Evolutionary conservation across 2,329 filamentous ascomycete genomes (phyloP), one percentile per base, ranked within the genome.

Genomic region (Penicillium sp.): DNA sequence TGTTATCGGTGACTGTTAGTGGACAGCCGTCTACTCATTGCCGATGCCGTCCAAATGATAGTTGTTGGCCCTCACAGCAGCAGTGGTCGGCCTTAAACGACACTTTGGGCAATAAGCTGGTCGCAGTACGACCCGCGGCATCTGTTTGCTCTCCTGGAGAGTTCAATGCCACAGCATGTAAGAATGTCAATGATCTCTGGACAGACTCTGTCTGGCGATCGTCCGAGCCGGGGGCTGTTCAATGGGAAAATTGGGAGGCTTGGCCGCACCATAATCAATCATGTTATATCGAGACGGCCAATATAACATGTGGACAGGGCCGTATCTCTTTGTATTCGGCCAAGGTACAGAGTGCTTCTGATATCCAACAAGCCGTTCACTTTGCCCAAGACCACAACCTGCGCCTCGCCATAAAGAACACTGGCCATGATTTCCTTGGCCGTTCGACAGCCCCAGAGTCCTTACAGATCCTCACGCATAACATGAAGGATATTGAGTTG

Each of bases 191-290:
- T 5, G 53, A 53, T 10, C 42, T 48, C 3, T 69, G 62, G 62
- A 51, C 39, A 7, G 63, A 74, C 52, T 74, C 73, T 19, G 54
- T 62, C 47, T 78, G 75, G 74, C 71, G 75, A 45, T 67, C 69
- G 13, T 57, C 67, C 10, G 64, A 75, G 35, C 74, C 75, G 37
- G 73, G 71, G 53, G 73, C 75, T 5, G 64, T 74, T 10, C 73
- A 76, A 51, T 72, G 68, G 62, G 62, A 69, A 45, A 78, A 75
- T 59, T 78, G 75, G 69, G 76, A 77, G 52, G 68, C 72, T 7
- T 75, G 73, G 70, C 69, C 72, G 4, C 67, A 69, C 33, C 63
- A 59, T 1, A 67, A 75, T 49, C 63, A 78, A 56, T 71, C 58
- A 14, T 78, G 76, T 57, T 74, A 73, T 49, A 63, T 77, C 16